Conservation (phyloP, 495 filamentous ascomycete species). For the Daldinia caldariorum region DNA sequence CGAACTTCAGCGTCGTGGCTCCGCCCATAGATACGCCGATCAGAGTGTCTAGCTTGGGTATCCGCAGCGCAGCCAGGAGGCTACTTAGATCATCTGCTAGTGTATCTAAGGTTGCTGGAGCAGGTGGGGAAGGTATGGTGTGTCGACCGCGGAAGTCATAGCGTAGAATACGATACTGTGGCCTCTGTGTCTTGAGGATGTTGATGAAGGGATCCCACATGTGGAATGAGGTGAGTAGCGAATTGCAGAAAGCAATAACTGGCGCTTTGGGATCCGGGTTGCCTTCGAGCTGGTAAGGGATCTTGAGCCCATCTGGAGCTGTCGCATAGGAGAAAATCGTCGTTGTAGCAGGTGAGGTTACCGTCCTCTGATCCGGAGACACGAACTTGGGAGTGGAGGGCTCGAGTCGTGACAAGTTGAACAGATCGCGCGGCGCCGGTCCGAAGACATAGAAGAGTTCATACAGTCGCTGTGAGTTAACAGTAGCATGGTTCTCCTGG, state of each 20-base stretch:
- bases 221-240: conserved; percentile 72
- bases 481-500: conserved; percentile 63
- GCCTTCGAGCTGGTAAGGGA: conserved; percentile 81
- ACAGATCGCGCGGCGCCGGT: conserved; percentile 73
- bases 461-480: conserved; percentile 67
- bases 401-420: conserved; percentile 53
- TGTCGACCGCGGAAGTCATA: conserved; percentile 75
- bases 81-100: conserved; percentile 71
- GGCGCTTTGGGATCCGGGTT: conserved; percentile 70
- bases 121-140: conserved; percentile 56
- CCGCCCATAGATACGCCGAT: conserved; percentile 83
- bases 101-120: conserved; percentile 65
- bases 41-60: conserved; percentile 66
- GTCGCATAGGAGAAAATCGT: conserved; percentile 73
- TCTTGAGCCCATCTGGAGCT: conserved; percentile 69
- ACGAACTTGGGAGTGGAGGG: conserved; percentile 57
- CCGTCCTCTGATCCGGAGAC: conserved; percentile 63
- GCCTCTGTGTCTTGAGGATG: conserved; percentile 64
- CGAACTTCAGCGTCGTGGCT: conserved; percentile 75
- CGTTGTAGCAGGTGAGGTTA: conserved; percentile 54
- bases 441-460: conserved; percentile 82
- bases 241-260: conserved; percentile 77
- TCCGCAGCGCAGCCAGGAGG: conserved; percentile 67
- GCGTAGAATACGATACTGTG: conserved; percentile 74
- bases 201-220: conserved; percentile 82